Evolutionary conservation across 768 basidiomycete genomes (phyloP), one percentile per base, ranked within the genome.

Genomic region (Hysterangium stoloniferum): DNA sequence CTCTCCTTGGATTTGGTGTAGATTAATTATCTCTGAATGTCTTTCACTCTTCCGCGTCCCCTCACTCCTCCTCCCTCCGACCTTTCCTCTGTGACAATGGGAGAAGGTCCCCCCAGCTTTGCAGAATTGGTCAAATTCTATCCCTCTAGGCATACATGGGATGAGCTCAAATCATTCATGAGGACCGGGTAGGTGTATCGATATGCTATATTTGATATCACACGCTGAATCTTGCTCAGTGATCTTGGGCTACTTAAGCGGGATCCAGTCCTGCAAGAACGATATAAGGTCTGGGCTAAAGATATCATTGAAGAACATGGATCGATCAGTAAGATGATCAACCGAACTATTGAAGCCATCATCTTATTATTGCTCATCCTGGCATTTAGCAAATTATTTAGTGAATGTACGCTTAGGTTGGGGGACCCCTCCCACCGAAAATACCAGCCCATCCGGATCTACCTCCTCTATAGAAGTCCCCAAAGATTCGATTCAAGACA

Each of bases 241-340:
- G 86, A 92, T 60, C 76, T 93, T 38, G 86, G 86, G 2, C 71
- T 89, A 32, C 70, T 92, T 45, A 88, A 86, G 61, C 79, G 88
- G 17, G 80, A 91, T 59, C 77, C 66, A 55, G 69, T 65, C 45
- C 73, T 93, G 31, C 88, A 93, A 64, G 56, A 66, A 41, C 69
- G 86, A 42, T 92, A 92, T 57, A 57, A 78, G 33, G 62, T 64
- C 13, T 89, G 84, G 84, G 61, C 66, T 7, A 61, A 61, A 19
- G 77, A 67, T 1, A 76, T 87, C 54, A 76, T 68, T 58, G 66
- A 64, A 34, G 59, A 80, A 56, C 74, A 86, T 62, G 87, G 89
- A 17, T 79, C 82, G 22, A 65, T 79, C 28, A 76, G 89, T 86
- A 58, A 46, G 56, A 45, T 32, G 17, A 29, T 38, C 15, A 22